Evolutionary conservation across 2,329 filamentous ascomycete species (phyloP).

Genomic region (Aspergillus sp.): DNA sequence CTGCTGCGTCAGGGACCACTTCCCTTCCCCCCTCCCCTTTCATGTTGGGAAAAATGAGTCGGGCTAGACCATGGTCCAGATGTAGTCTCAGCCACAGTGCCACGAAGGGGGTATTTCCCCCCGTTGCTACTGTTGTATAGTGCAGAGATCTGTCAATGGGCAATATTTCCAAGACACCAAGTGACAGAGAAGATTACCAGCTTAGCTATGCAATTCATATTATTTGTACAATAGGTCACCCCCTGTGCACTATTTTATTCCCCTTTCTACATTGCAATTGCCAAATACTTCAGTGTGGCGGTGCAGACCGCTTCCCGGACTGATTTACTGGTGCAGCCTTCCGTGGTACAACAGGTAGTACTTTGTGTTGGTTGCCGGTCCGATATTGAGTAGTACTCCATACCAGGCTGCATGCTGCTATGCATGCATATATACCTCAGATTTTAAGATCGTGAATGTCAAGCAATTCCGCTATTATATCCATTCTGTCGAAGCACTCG

Average conservation of each 20-base stretch:
- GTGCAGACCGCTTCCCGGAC: constrained; percentile 4
- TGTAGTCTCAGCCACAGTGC: constrained; percentile 21
- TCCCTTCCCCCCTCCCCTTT: not conserved
- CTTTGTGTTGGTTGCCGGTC: not conserved
- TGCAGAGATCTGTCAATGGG: not conserved
- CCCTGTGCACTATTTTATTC: not conserved
- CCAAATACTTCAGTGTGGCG: constrained; percentile 12
- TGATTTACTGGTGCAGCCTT: not conserved
- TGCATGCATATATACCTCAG: not conserved
- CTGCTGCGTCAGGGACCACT: constrained; percentile 3
- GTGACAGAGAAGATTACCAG: not conserved
- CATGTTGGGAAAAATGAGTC: constrained; percentile 10
- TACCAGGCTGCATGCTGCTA: not conserved
- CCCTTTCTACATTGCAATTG: not conserved
- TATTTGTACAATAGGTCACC: not conserved
- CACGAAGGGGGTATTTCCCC: not conserved
- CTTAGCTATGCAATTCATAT: not conserved
- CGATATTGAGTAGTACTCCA: too few species aligned
- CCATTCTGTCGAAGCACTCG: too few species aligned
- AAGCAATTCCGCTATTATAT: too few species aligned
- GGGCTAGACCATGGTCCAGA: constrained; percentile 24
- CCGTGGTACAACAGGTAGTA: not conserved
- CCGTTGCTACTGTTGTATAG: constrained; percentile 8
- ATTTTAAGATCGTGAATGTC: too few species aligned
- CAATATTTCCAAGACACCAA: not conserved